Conservation (phyloP, 495 filamentous ascomycete species). For the Lepidopterella palustris region DNA sequence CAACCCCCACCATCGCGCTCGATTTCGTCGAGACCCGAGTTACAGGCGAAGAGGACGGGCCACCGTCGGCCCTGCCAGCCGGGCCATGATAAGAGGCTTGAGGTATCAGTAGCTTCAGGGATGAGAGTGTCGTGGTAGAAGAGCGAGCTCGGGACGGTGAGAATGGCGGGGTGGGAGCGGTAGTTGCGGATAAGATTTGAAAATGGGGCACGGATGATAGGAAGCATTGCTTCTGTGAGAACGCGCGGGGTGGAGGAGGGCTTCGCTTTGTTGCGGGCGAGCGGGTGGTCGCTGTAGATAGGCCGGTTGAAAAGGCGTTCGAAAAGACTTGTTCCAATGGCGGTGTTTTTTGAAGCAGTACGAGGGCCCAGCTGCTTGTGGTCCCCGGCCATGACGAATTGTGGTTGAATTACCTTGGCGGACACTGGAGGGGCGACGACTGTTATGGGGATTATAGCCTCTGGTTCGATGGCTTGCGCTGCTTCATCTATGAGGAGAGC, state of each 20-base stretch:
- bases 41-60: slow-evolving; percentile 48
- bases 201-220: slow-evolving; percentile 46
- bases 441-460: slow-evolving; percentile 44
- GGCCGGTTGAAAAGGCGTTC: slow-evolving; percentile 44
- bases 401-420: slow-evolving; percentile 31
- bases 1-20: slow-evolving; percentile 49
- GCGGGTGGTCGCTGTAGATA: slow-evolving; percentile 46
- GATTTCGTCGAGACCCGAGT: slow-evolving; percentile 43
- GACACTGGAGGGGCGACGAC: slow-evolving; percentile 46
- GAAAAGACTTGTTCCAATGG: slow-evolving; percentile 45
- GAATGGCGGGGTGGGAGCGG: slow-evolving; percentile 51
- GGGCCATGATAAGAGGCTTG: slow-evolving; percentile 38
- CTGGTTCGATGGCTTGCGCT: slow-evolving; percentile 51
- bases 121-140: slow-evolving; percentile 52
- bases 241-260: slow-evolving; percentile 14
- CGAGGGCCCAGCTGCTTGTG: slow-evolving; percentile 49
- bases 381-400: slow-evolving; percentile 53
- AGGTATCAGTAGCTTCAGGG: slow-evolving; percentile 39
- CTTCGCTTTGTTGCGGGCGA: slow-evolving; percentile 33
- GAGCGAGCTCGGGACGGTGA: slow-evolving; percentile 46
- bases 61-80: slow-evolving; percentile 45
- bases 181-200: slow-evolving; percentile 54
- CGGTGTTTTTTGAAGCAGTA: slow-evolving; percentile 37
- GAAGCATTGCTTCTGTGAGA: slow-evolving; percentile 28
- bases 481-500: slow-evolving; percentile 53